These are phyloP conservation scores for Pythium rishiriense DNA, from an alignment of 352 stramenopile genomes.

Conservation along the genomic window DNA sequence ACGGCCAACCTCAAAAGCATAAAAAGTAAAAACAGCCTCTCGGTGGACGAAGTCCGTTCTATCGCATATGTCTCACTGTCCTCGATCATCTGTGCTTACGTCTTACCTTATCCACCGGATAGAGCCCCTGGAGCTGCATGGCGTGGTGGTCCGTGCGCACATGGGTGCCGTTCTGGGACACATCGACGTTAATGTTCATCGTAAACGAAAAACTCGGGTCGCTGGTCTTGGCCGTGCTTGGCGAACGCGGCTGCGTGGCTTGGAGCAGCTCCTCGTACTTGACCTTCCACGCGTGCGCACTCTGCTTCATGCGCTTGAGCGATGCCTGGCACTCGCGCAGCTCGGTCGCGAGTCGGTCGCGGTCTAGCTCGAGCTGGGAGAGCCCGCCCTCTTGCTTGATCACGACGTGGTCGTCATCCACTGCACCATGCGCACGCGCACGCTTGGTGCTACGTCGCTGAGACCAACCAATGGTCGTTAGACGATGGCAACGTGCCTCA, in stretches of 20 bases:
- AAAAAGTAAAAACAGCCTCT: too few species aligned
- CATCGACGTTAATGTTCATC: slow-evolving; percentile 23
- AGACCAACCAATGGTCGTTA: background rate
- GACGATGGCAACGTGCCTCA: background rate
- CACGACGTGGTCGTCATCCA: background rate
- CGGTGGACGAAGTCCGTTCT: too few species aligned
- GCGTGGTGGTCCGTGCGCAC: slow-evolving; percentile 8
- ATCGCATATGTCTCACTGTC: too few species aligned
- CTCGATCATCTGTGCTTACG: too few species aligned
- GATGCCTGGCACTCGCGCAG: slow-evolving; percentile 11
- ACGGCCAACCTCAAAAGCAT: too few species aligned
- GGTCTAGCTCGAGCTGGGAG: background rate
- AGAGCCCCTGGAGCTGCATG: background rate
- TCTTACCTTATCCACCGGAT: too few species aligned
- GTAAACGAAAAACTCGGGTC: slow-evolving; percentile 9
- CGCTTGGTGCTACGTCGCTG: too few species aligned
- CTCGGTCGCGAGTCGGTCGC: background rate
- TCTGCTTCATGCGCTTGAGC: slow-evolving; percentile 18
- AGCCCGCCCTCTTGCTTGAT: slow-evolving; percentile 5
- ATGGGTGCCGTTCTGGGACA: slow-evolving; percentile 6
- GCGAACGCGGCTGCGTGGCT: background rate
- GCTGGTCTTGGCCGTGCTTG: background rate
- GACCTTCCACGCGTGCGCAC: slow-evolving; percentile 11
- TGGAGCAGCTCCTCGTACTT: slow-evolving; percentile 22
- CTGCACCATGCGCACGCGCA: background rate